These are phyloP conservation scores for Puccinellia tenuiflora DNA, from an alignment of 176 grass and related monocot genomes.

Conservation along the genomic window DNA sequence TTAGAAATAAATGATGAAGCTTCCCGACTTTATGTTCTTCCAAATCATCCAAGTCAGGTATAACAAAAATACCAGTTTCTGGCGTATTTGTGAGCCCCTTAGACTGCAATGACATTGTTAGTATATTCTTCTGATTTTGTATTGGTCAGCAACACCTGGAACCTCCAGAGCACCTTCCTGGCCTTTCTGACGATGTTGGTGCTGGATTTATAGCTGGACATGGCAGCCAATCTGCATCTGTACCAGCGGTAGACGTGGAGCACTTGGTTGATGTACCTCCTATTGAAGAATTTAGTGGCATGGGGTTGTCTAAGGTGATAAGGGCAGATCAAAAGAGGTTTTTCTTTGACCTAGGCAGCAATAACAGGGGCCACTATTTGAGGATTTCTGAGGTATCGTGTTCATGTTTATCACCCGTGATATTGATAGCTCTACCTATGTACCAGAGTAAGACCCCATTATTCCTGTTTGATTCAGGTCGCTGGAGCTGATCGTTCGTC, in stretches of 20 bases:
- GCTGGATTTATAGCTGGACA: conserved; percentile 98
- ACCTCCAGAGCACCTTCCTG: conserved; percentile 68
- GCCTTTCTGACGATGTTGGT: conserved; percentile 96
- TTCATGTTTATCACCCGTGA: not conserved
- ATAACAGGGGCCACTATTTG: conserved; percentile 95
- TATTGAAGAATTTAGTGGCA: conserved; percentile 79
- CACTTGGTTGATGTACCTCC: conserved; percentile 70
- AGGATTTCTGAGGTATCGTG: conserved; percentile 83
- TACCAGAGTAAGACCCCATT: not conserved
- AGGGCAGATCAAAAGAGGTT: conserved; percentile 97
- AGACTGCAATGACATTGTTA: not conserved
- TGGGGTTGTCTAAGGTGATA: conserved; percentile 94
- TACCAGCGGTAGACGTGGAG: conserved; percentile 69
- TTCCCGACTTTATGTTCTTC: conserved; percentile 57
- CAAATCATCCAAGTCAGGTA: conserved; percentile 73
- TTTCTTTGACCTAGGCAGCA: conserved; percentile 96
- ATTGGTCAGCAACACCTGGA: conserved; percentile 71
- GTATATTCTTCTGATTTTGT: conserved; percentile 12
- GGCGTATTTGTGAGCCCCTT: not conserved
- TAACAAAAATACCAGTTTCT: not conserved
- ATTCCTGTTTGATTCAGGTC: conserved; percentile 47
- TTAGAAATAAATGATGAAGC: conserved; percentile 84
- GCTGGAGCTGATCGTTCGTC: conserved; percentile 92
- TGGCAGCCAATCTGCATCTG: conserved; percentile 54
- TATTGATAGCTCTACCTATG: not conserved